Base-by-base conservation (phyloP, 1,284 basidiomycete species). In the Phellopilus nigrolimitatus region DNA sequence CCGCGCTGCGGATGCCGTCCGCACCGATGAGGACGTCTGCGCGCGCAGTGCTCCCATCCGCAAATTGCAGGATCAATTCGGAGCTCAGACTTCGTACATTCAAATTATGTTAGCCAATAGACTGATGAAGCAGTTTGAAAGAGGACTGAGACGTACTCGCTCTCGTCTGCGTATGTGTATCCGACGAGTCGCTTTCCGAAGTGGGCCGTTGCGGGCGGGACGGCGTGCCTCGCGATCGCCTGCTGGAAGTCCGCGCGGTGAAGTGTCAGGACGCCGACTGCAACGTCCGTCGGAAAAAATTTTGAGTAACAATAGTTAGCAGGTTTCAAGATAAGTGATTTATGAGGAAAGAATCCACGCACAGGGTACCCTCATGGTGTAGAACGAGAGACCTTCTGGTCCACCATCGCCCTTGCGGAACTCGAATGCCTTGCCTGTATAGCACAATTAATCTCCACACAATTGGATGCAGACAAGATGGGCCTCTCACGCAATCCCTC, bases 401-500 rank as follows among this genome's bases (percentile, higher is more conserved):
- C 33, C 31, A 3, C n/a, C 5, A 30, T 54, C 52, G 24, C 52
- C 47, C 31, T 19, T 44, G 9, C 47, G 47, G 28, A 54, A 54
- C 12, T 49, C 47, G n/a, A 54, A 54, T 12, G 52, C 52, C 31
- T 49, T 49, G 7, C 41, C 52, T 54, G 12, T 28, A 33, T 15
- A 30, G 19, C 2, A 3, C 37, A 6, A 27, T 38, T 21, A 12
- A 6, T 4, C 15, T 25, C n/a, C 44, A 47, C 6, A 30, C 6
- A 4, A 21, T 24, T 22, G 15, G 22, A 45, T 6, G 6, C n/a
- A 25, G 34, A 19, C 10, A 4, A 9, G 8, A 53, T 13, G 76
- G 66, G 56, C 73, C 62, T 1, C 52, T 43, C 28, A 49, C 52
- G 47, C 7, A 34, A 1, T 9, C n/a, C 21, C 9, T 30, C 27